Percentiles rank a stretch among this genome's conserved stretches.
These are phyloP conservation scores for Lepiota venenata DNA, from an alignment of 768 basidiomycete species.

Conservation along the genomic window DNA sequence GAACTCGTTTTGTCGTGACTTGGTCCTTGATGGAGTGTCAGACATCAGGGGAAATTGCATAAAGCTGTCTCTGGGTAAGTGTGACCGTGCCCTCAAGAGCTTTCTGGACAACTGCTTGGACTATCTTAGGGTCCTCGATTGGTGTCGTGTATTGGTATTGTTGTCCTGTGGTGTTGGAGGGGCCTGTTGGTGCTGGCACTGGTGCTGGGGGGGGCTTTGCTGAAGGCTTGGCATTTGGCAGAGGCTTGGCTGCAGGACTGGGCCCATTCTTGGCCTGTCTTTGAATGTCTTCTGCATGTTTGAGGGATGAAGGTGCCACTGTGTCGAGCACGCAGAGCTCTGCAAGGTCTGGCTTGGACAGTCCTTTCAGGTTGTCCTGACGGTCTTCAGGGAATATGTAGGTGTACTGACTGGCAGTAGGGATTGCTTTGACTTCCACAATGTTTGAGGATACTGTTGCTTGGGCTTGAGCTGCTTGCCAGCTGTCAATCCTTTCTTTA, in stretches of 20 bases:
- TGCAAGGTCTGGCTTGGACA: no score
- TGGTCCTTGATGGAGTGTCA: conserved; percentile 13
- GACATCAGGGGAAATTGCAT: conserved; percentile 13
- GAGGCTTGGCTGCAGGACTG: no score
- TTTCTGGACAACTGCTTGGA: not conserved
- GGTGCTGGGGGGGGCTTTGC: not conserved
- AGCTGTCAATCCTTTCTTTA: not conserved
- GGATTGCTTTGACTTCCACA: no score
- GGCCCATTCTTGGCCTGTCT: no score
- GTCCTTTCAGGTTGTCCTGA: no score
- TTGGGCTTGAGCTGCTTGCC: not conserved
- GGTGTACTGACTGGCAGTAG: no score
- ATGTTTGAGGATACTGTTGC: no score
- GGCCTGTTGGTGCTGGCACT: not conserved
- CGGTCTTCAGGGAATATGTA: no score
- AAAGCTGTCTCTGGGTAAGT: conserved; percentile 14
- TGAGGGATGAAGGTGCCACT: no score
- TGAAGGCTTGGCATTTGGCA: not conserved
- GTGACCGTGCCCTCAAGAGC: conserved; percentile 12
- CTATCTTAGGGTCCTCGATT: conserved; percentile 11
- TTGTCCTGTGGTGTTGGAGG: not conserved
- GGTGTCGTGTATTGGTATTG: conserved; percentile 14
- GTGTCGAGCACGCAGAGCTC: no score
- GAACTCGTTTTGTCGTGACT: conserved; percentile 3
- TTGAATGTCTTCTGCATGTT: no score